phyloP scores from a whole-genome alignment of 2,329 filamentous ascomycete species.

The Colletotrichum plurivorum region DNA sequence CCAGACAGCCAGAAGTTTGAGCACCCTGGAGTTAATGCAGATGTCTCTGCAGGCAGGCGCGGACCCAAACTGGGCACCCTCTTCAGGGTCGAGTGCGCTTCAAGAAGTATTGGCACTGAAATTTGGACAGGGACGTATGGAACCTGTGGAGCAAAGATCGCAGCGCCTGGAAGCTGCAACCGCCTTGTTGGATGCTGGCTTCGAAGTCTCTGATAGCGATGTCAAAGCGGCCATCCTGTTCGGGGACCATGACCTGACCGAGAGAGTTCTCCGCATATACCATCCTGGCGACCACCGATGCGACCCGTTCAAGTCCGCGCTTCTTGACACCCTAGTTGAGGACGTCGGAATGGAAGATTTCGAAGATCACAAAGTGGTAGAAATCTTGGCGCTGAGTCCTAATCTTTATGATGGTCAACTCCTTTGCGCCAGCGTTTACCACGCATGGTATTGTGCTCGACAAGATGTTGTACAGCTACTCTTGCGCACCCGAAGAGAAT shows the following conservation, averaged over 20 bases:
- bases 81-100: no score
- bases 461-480: background rate
- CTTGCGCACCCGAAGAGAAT: background rate
- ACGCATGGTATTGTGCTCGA: background rate
- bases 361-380: background rate
- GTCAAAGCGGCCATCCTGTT: background rate
- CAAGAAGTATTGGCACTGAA: no score
- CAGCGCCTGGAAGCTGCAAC: background rate
- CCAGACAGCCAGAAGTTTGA: background rate
- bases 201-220: background rate
- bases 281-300: no score
- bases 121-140: no score
- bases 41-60: background rate
- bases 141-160: background rate
- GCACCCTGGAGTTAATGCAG: background rate
- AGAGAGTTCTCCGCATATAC: background rate
- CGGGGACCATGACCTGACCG: background rate
- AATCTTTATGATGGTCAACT: background rate
- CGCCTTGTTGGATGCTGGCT: slow-evolving; percentile 8
- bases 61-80: background rate
- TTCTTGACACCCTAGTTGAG: background rate
- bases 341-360: no score
- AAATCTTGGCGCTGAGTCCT: background rate
- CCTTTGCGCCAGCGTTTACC: background rate
- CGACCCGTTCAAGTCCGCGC: background rate